Percentiles rank a stretch among this genome's conserved stretches.
phyloP scores from a whole-genome alignment of 371 early-diverging fungal species.

The Syncephalastrum contaminatum region DNA sequence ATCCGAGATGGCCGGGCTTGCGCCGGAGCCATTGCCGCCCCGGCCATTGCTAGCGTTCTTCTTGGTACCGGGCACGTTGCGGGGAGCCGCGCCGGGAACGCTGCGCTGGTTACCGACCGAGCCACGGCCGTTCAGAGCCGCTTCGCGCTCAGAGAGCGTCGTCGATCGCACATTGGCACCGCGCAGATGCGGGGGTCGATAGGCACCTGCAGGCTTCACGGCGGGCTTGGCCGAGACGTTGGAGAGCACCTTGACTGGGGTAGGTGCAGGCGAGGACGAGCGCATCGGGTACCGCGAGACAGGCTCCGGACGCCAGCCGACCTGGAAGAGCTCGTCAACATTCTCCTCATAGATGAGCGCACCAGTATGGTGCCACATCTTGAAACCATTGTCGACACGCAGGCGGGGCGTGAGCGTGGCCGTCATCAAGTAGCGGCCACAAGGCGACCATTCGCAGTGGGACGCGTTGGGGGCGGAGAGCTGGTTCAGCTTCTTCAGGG shows the following conservation, averaged over 20 bases:
- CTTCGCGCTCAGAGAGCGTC: conserved; percentile 41
- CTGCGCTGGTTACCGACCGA: conserved; percentile 23
- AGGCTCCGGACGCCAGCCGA: conserved; percentile 70
- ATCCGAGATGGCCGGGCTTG: conserved; percentile 13
- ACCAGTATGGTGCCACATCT: conserved; percentile 95
- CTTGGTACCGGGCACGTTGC: not conserved
- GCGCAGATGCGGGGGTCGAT: conserved; percentile 80
- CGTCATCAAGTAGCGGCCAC: conserved; percentile 89
- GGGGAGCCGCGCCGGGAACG: conserved; percentile 29
- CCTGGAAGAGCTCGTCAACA: conserved; percentile 88
- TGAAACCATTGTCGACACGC: conserved; percentile 96
- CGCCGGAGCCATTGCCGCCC: conserved; percentile 3
- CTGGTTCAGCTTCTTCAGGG: conserved; percentile 74
- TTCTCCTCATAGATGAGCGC: conserved; percentile 73
- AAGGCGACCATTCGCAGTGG: conserved; percentile 89
- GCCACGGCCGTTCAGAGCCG: conserved; percentile 30
- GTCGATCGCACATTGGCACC: conserved; percentile 48
- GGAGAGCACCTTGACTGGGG: conserved; percentile 39
- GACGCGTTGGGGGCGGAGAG: conserved; percentile 83
- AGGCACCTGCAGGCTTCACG: conserved; percentile 62
- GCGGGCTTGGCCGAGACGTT: conserved; percentile 24
- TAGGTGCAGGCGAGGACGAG: conserved; percentile 65
- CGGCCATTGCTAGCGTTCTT: conserved; percentile 52
- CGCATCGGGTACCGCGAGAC: conserved; percentile 69
- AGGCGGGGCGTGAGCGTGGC: conserved; percentile 91